A percentile compares a stretch with the other conserved stretches of the same genome.
Conservation (phyloP, 2,329 filamentous ascomycete species). For the Dothidotthia symphoricarpi region DNA sequence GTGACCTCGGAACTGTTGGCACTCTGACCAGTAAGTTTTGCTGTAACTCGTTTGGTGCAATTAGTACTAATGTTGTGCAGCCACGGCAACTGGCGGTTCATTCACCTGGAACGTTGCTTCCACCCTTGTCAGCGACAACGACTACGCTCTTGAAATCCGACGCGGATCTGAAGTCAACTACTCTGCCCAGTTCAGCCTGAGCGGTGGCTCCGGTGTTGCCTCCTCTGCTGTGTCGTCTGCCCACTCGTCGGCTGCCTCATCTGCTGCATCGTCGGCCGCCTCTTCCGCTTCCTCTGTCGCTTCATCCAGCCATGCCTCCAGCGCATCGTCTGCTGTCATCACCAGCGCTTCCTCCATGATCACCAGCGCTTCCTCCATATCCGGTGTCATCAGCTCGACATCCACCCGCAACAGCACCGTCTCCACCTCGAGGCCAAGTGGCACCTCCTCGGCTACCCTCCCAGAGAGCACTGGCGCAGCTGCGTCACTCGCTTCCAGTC, state of each 20-base stretch:
- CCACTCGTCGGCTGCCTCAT: conserved; percentile 15
- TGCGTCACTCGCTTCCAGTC: conserved; percentile 32
- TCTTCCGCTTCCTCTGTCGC: conserved; percentile 18
- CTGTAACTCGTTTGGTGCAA: neutral
- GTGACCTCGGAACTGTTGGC: conserved; percentile 52
- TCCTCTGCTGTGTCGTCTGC: conserved; percentile 19
- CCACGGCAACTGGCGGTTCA: conserved; percentile 45
- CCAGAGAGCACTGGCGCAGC: conserved; percentile 32
- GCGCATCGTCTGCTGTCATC: conserved; percentile 14
- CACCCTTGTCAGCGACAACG: conserved; percentile 44
- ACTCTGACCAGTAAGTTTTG: conserved; percentile 49
- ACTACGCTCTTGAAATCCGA: conserved; percentile 61
- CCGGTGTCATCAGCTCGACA: conserved; percentile 12
- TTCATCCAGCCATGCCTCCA: conserved; percentile 16
- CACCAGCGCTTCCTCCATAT: conserved; percentile 24
- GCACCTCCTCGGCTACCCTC: conserved; percentile 10
- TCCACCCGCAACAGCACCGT: conserved; percentile 30
- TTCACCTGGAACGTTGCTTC: conserved; percentile 54
- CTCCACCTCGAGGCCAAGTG: conserved; percentile 20
- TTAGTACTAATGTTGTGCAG: conserved; percentile 28
- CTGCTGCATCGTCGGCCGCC: conserved; percentile 23
- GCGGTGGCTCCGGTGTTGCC: conserved; percentile 29
- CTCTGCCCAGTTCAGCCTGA: conserved; percentile 50
- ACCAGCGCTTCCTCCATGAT: conserved; percentile 25
- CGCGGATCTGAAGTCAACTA: conserved; percentile 57